phyloP scores from a whole-genome alignment of 805 yeast species.

The Teunomyces funiuensis region DNA sequence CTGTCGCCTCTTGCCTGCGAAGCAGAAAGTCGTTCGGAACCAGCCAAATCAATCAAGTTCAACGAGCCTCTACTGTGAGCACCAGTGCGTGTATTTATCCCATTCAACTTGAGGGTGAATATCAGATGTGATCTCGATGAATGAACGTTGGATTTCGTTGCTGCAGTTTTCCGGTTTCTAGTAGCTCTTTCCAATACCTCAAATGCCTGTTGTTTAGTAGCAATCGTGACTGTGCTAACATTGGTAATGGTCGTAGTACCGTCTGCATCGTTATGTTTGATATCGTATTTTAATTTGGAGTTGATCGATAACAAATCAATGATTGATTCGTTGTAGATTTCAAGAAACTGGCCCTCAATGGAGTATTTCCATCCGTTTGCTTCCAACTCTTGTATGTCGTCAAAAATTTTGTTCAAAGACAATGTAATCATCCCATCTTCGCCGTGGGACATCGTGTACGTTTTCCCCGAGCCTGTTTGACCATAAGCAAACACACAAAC shows the following conservation, averaged over 20 bases:
- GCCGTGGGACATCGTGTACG: slow-evolving; percentile 78
- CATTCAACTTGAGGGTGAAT: slow-evolving; percentile 61
- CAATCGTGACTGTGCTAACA: slow-evolving; percentile 49
- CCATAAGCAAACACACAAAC: slow-evolving; percentile 97
- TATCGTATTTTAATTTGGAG: slow-evolving; percentile 52
- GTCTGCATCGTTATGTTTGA: slow-evolving; percentile 61
- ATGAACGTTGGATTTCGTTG: slow-evolving; percentile 75
- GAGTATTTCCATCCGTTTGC: slow-evolving; percentile 63
- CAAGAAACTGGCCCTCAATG: slow-evolving; percentile 75
- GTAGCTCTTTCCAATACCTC: slow-evolving; percentile 54
- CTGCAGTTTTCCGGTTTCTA: slow-evolving; percentile 69
- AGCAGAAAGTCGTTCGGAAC: slow-evolving; percentile 78
- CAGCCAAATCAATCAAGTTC: slow-evolving; percentile 89
- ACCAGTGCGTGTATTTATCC: slow-evolving; percentile 51
- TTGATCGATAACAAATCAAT: slow-evolving; percentile 56
- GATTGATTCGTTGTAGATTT: slow-evolving; percentile 83
- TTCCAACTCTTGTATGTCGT: slow-evolving; percentile 47
- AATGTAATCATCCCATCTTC: slow-evolving; percentile 79
- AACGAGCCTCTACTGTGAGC: slow-evolving; percentile 56
- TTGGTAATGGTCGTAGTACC: slow-evolving; percentile 63
- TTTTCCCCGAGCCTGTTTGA: slow-evolving; percentile 92
- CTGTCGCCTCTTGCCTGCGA: slow-evolving; percentile 82
- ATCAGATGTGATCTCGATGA: slow-evolving; percentile 93
- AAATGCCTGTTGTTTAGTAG: slow-evolving; percentile 49
- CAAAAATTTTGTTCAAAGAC: slow-evolving; percentile 70